These are phyloP conservation scores for Rossbeevera mucosa DNA, from an alignment of 768 basidiomycete genomes.

Conservation along the genomic window DNA sequence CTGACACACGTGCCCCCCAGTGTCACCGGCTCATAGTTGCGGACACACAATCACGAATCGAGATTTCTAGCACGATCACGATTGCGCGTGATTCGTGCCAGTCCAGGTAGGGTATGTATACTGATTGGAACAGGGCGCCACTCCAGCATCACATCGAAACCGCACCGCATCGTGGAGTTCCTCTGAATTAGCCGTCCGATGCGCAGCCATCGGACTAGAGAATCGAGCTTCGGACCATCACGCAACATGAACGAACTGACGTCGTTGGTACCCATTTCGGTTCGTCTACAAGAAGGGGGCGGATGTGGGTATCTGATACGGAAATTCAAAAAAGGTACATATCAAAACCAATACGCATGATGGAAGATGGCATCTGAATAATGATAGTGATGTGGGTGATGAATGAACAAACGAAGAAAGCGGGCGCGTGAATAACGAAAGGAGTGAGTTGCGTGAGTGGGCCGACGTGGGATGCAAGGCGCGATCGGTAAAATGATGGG, in stretches of 20 bases:
- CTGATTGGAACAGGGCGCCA: not conserved
- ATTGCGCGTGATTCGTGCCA: not conserved
- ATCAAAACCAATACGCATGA: conserved; percentile 3
- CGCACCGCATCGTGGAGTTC: not conserved
- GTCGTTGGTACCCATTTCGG: not conserved
- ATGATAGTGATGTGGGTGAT: not conserved
- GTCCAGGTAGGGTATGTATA: not conserved
- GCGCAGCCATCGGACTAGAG: not conserved
- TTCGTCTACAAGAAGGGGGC: conserved; percentile 2
- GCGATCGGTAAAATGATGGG: conserved; percentile 1
- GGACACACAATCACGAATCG: not conserved
- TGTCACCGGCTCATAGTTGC: not conserved
- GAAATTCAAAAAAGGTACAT: not conserved
- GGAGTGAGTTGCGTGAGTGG: not conserved
- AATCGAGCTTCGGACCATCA: not conserved
- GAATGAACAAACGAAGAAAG: conserved; percentile 3
- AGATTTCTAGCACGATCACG: not conserved
- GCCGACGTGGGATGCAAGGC: conserved; percentile 2
- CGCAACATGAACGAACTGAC: not conserved
- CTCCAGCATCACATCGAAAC: not conserved
- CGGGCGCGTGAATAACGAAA: not conserved
- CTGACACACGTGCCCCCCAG: not conserved
- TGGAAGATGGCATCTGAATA: not conserved
- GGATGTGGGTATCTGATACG: not conserved
- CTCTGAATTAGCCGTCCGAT: not conserved